These are phyloP conservation scores for Leucocoprinus birnbaumii DNA, from an alignment of 768 basidiomycete genomes.

Conservation along the genomic window DNA sequence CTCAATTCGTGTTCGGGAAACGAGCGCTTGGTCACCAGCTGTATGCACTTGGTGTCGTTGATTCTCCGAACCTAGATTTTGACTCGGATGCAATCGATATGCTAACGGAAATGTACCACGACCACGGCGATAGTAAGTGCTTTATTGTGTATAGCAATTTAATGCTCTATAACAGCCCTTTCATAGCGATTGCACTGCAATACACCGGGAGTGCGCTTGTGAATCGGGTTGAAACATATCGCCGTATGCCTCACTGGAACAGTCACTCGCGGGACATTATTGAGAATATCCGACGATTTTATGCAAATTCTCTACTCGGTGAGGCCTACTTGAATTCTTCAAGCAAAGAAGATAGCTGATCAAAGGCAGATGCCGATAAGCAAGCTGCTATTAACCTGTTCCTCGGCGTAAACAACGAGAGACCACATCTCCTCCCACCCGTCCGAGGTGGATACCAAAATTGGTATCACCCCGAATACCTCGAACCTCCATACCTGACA, in stretches of 20 bases:
- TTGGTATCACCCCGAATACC: constrained; percentile 78
- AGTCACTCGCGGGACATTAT: constrained; percentile 96
- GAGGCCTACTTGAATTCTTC: not conserved
- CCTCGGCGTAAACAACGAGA: constrained; percentile 68
- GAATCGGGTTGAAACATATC: constrained; percentile 93
- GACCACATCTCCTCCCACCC: constrained; percentile 44
- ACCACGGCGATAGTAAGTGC: constrained; percentile 88
- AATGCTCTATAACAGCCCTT: constrained; percentile 6
- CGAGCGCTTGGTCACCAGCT: constrained; percentile 93
- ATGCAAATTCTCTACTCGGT: constrained; percentile 92
- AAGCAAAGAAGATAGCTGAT: not conserved
- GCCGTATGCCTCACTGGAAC: constrained; percentile 95
- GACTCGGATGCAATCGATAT: constrained; percentile 96
- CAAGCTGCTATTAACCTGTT: constrained; percentile 98
- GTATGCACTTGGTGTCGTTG: constrained; percentile 88
- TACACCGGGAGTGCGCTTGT: constrained; percentile 97
- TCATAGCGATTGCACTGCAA: constrained; percentile 84
- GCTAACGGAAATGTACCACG: constrained; percentile 98
- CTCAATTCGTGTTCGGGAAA: constrained; percentile 96
- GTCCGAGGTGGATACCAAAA: constrained; percentile 74
- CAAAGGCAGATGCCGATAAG: constrained; percentile 82
- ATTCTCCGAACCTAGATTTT: constrained; percentile 81
- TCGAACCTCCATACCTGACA: constrained; percentile 64
- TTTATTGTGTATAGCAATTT: not conserved
- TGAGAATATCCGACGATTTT: constrained; percentile 92